Evolutionary conservation across 495 filamentous ascomycete genomes (phyloP), one percentile per base, ranked within the genome.

Genomic region (Margaritispora aquatica): DNA sequence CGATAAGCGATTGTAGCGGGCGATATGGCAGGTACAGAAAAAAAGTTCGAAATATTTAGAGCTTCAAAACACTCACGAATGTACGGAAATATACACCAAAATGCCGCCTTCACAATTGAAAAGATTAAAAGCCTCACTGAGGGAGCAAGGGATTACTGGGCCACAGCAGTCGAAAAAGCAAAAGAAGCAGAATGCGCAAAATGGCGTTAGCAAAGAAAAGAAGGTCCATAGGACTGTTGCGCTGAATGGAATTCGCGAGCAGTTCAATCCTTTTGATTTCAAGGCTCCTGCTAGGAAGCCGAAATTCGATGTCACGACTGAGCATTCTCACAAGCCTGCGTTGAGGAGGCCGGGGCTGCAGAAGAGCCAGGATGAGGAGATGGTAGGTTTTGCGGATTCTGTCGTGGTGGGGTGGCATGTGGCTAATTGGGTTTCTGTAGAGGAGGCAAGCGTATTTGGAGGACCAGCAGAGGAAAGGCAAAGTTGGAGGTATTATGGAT

Each of bases 31-130:
- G 68, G 67, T 70, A 68, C 62, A 55, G 62, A 53, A 48, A 41
- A 31, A 38, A 19, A 51, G n/a, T 22, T 9, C 49, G 46, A 26
- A 13, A 51, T 66, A 52, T 52, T 52, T 66, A 64, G 67, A 70
- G 66, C 67, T 54, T 69, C 47, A 31, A 13, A 44, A n/a, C 3
- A 9, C 7, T 8, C 17, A 15, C 8, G 17, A 44, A n/a, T n/a
- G n/a, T n/a, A n/a, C 8, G 26, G 44, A 50, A 41, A 56, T 15
- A 36, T 21, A 48, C 46, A 22, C 29, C 29, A 50, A 15, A 31
- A 98, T 98, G 94, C 81, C 93, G 55, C 89, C 92, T 60, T 98
- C 94, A 8, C 94, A 98, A 74, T 80, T 98, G 19, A 97, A 97
- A 73, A 90, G 91, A 74, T 82, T 98, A 17, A 98, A 96, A 74